Base-by-base conservation (phyloP, 768 basidiomycete species). In the Hebeloma cylindrosporum region DNA sequence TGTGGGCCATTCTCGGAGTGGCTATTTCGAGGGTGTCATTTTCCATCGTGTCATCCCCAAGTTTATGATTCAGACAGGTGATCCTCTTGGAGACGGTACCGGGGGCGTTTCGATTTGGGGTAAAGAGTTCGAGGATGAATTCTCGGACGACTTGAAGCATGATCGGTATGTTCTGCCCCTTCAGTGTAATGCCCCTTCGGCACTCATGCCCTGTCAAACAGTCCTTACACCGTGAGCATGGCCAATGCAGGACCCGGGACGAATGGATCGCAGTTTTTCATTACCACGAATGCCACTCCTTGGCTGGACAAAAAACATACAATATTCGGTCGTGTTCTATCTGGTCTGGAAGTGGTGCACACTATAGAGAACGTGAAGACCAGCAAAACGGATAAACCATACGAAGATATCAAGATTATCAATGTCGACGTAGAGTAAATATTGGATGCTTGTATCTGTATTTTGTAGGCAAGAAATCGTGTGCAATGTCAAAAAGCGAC, bases 41-140 rank as follows among this genome's bases (percentile, higher is more conserved):
- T 97, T 98, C 74, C 96, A 99, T 64, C 88, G 96, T 46, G 90
- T 98, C 52, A 99, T 99, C 61, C 80, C 91, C 49, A 98, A 99
- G 68, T 99, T 99, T 60, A 95, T 95, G 93, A 88, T 96, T 44
- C 93, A 96, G 73, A 95, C 93, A 3, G 93, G 93, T 23, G 93
- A 95, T 58, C 93, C 93, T 2, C 69, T 93, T n/a, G 93, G 90
- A 16, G 91, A 96, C 66, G 93, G 93, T 4, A 94, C 93, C 1
- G 93, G 93, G 11, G 93, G 93, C 10, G 82, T 75, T 38, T 91
- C 88, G 9, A 90, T 95, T 47, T 96, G 93, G 92, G 92, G 83
- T 2, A 65, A 71, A 43, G 88, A 93, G 31, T 94, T 95, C 54
- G 93, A 93, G 60, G 92, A 97, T 60, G 95, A 98, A 67, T 93